Conservation (phyloP, 768 basidiomycete species). For the Podaxis sp. region DNA sequence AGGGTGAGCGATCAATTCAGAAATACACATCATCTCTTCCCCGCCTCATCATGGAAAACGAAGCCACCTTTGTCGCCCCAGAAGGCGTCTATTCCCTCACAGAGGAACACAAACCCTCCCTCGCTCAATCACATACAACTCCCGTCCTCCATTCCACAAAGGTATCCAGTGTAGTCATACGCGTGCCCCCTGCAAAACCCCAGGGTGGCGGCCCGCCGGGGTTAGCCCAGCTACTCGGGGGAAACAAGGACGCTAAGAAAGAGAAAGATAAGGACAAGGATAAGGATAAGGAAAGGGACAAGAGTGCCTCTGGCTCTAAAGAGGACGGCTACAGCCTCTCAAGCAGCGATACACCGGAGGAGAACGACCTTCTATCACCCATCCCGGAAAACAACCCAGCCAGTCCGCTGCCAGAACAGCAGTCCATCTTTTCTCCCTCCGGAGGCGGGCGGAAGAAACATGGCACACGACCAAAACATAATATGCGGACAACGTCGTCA, state of each 20-base stretch:
- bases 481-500: slow-evolving; percentile 86
- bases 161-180: slow-evolving; percentile 59
- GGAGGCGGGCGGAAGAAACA: slow-evolving; percentile 60
- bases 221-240: slow-evolving; percentile 65
- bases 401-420: slow-evolving; percentile 38
- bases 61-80: slow-evolving; percentile 82
- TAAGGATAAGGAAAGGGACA: slow-evolving; percentile 52
- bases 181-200: slow-evolving; percentile 55
- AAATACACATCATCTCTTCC: slow-evolving; percentile 17
- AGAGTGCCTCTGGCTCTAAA: slow-evolving; percentile 37
- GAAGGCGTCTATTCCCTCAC: slow-evolving; percentile 89
- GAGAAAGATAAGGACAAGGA: slow-evolving; percentile 46
- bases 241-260: slow-evolving; percentile 63
- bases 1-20: not conserved
- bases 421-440: slow-evolving; percentile 58
- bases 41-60: slow-evolving; percentile 63
- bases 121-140: slow-evolving; percentile 39
- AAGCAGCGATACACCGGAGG: slow-evolving; percentile 79
- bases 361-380: slow-evolving; percentile 38
- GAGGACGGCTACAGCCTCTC: slow-evolving; percentile 75
- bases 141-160: slow-evolving; percentile 54
- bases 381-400: slow-evolving; percentile 39
- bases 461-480: slow-evolving; percentile 79
- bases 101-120: slow-evolving; percentile 76
- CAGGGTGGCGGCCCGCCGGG: slow-evolving; percentile 56